These are phyloP conservation scores for Malus sylvestris DNA, from an alignment of 306 rosid species.

Conservation along the genomic window DNA sequence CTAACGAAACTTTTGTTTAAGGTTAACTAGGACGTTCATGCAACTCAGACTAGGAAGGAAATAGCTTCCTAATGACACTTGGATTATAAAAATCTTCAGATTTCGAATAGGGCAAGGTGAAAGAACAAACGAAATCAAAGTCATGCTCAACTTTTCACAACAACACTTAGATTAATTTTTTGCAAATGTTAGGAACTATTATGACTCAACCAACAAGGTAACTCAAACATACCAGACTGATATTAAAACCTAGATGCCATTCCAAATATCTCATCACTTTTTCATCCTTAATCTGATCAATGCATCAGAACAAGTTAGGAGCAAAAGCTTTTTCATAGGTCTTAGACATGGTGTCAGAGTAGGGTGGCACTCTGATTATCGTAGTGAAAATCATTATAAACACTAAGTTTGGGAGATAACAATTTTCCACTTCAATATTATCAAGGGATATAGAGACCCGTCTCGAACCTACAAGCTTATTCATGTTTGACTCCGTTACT, in stretches of 20 bases:
- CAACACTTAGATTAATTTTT: background rate
- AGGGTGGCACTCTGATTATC: background rate
- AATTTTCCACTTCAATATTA: too few relatives aligned
- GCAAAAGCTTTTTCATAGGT: background rate
- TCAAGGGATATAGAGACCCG: too few relatives aligned
- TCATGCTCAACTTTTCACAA: too few relatives aligned
- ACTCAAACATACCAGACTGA: too few relatives aligned
- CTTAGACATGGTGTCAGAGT: background rate
- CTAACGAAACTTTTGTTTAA: too few relatives aligned
- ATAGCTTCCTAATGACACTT: too few relatives aligned
- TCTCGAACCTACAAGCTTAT: background rate
- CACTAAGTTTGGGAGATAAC: too few relatives aligned
- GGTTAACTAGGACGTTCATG: background rate
- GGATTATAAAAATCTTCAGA: background rate
- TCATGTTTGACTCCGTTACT: background rate
- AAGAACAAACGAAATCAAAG: background rate
- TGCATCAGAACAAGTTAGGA: background rate
- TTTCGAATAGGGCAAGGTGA: background rate
- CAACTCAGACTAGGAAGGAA: background rate
- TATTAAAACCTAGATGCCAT: background rate
- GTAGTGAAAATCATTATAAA: too few relatives aligned
- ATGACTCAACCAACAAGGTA: background rate
- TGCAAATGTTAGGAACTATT: background rate
- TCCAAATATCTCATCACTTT: too few relatives aligned
- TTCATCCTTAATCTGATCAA: background rate